A percentile compares a stretch with the other conserved stretches of the same genome.
phyloP scores from a whole-genome alignment of 129 eudicot species.

The Arctium minus region DNA sequence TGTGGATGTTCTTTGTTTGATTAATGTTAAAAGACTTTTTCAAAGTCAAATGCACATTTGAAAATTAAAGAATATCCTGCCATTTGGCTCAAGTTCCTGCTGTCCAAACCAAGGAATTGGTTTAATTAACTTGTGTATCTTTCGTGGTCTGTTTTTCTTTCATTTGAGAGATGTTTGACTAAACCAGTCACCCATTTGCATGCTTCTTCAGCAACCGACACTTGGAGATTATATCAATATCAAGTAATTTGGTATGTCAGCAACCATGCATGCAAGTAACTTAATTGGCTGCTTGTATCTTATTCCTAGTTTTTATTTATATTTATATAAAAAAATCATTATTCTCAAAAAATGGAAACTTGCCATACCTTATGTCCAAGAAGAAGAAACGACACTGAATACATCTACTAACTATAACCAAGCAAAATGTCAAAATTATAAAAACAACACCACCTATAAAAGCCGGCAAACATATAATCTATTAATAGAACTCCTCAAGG shows the following conservation, averaged over 20 bases:
- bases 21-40: background rate
- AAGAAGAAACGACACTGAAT: slow-evolving; percentile 21
- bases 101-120: background rate
- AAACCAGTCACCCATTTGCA: background rate
- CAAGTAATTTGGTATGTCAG: background rate
- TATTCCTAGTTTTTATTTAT: background rate
- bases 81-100: slow-evolving; percentile 27
- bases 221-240: slow-evolving; percentile 19
- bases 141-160: slow-evolving; percentile 21
- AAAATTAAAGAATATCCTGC: slow-evolving; percentile 1
- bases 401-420: background rate
- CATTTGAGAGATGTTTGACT: slow-evolving; percentile 9
- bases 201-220: slow-evolving; percentile 15
- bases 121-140: background rate
- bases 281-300: background rate
- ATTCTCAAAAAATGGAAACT: background rate
- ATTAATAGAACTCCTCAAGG: background rate
- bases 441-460: background rate
- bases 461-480: slow-evolving; percentile 23
- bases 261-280: background rate
- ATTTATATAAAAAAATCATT: background rate
- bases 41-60: slow-evolving; percentile 16
- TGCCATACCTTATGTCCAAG: slow-evolving; percentile 5
- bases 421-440: background rate
- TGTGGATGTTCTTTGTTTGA: background rate